Conservation (phyloP, 2,329 filamentous ascomycete genomes). For the Penicillium glabrum region DNA sequence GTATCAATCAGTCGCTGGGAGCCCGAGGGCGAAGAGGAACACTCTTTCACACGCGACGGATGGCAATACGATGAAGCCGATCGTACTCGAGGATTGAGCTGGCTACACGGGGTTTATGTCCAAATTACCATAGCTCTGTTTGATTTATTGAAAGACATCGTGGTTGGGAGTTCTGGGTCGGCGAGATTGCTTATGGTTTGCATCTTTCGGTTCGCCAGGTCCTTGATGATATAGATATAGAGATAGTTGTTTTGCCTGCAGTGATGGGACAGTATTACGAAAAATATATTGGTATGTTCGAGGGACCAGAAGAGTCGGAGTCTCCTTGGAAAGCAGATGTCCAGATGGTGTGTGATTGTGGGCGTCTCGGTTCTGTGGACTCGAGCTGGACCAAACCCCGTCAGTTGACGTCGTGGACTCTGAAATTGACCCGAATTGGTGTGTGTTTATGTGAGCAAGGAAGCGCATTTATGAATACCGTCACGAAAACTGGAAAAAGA, state of each 20-base stretch:
- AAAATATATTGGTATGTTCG: constrained; percentile 43
- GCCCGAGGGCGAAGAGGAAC: constrained; percentile 55
- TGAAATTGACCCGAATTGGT: background rate
- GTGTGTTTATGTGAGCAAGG: background rate
- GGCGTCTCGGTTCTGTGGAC: constrained; percentile 11
- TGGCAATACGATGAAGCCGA: constrained; percentile 59
- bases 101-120: constrained; percentile 56
- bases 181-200: constrained; percentile 66
- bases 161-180: constrained; percentile 68
- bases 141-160: constrained; percentile 13
- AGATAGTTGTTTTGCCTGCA: constrained; percentile 37
- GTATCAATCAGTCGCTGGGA: constrained; percentile 52
- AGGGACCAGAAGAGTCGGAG: constrained; percentile 35
- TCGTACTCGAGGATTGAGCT: constrained; percentile 49
- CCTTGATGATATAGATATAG: constrained; percentile 37
- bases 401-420: background rate
- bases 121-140: constrained; percentile 39
- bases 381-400: constrained; percentile 5
- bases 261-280: constrained; percentile 40
- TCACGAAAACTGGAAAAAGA: too few relatives aligned
- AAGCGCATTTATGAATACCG: background rate
- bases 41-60: constrained; percentile 49
- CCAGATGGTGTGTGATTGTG: constrained; percentile 24
- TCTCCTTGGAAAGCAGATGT: constrained; percentile 33
- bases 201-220: constrained; percentile 42